Evolutionary conservation across 2,329 filamentous ascomycete species (phyloP).

Genomic region (Pseudonectria buxi): DNA sequence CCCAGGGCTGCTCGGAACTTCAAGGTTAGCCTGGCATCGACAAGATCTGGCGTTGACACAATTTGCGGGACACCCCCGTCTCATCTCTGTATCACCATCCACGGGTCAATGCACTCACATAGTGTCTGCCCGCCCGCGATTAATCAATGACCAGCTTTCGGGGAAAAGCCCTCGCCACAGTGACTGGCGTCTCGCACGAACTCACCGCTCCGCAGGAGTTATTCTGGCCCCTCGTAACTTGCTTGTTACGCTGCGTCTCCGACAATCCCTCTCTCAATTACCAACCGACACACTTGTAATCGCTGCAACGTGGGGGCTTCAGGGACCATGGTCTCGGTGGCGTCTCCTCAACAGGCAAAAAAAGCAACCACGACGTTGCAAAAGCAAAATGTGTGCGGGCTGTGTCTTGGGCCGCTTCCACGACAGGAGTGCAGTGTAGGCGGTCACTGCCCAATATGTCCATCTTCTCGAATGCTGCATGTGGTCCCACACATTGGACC

Average conservation of each 20-base stretch:
- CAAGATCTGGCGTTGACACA: slow-evolving; percentile 25
- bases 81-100: slow-evolving; percentile 26
- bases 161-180: slow-evolving; percentile 10
- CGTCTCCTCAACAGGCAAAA: too few relatives aligned
- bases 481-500: too few relatives aligned
- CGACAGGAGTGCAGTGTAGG: too few relatives aligned
- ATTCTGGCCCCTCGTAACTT: slow-evolving; percentile 10
- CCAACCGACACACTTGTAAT: too few relatives aligned
- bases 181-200: slow-evolving; percentile 3
- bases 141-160: slow-evolving; percentile 10
- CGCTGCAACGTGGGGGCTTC: too few relatives aligned
- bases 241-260: too few relatives aligned
- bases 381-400: too few relatives aligned
- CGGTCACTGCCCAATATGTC: too few relatives aligned
- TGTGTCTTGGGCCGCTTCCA: too few relatives aligned
- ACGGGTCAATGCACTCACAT: slow-evolving; percentile 7
- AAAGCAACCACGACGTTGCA: too few relatives aligned
- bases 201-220: slow-evolving; percentile 16
- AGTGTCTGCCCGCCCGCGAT: slow-evolving; percentile 14
- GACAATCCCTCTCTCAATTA: slow-evolving; percentile 2
- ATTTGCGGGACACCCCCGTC: slow-evolving; percentile 26
- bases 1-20: slow-evolving; percentile 14
- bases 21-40: slow-evolving; percentile 18
- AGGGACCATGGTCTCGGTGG: too few relatives aligned
- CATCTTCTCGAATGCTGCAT: too few relatives aligned